Percentiles rank a stretch among this genome's conserved stretches.
Evolutionary conservation across 2,329 filamentous ascomycete genomes (phyloP).

Genomic region (Talaromyces sp.): DNA sequence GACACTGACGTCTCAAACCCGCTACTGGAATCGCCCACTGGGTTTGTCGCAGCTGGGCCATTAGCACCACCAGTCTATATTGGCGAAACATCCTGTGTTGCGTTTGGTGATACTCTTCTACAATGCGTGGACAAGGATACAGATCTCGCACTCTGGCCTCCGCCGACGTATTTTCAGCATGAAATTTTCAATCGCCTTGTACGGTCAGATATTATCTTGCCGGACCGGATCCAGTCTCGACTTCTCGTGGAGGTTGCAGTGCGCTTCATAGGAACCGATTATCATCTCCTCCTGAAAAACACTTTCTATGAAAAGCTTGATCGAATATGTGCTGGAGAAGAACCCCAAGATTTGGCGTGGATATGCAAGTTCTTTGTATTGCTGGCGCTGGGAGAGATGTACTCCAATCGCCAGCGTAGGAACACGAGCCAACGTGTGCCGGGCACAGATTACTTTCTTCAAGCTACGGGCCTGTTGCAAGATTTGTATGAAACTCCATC

Average conservation of each 20-base stretch:
- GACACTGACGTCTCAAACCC: conserved; percentile 18
- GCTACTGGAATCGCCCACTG: conserved; percentile 19
- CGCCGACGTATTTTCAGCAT: conserved; percentile 14
- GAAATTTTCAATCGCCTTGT: conserved; percentile 20
- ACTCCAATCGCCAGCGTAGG: conserved; percentile 33
- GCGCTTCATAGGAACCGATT: conserved; percentile 27
- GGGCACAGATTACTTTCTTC: conserved; percentile 38
- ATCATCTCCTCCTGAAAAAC: conserved; percentile 30
- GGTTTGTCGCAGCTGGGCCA: conserved; percentile 22
- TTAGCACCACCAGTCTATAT: conserved; percentile 24
- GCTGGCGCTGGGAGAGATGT: conserved; percentile 39
- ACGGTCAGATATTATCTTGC: conserved; percentile 23
- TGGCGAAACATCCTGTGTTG: conserved; percentile 26
- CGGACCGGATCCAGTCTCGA: conserved; percentile 25
- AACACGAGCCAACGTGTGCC: conserved; percentile 27
- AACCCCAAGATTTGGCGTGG: conserved; percentile 28
- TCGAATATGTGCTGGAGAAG: conserved; percentile 33
- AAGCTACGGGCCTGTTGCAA: conserved; percentile 32
- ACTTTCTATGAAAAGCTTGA: conserved; percentile 38
- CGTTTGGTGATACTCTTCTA: conserved; percentile 27
- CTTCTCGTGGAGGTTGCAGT: conserved; percentile 25
- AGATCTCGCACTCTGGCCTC: conserved; percentile 17
- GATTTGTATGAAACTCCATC: conserved; percentile 38
- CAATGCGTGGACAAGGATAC: conserved; percentile 24
- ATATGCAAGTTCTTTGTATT: conserved; percentile 39